Conservation (phyloP, 805 yeast species). For the Candida nemodendra region DNA sequence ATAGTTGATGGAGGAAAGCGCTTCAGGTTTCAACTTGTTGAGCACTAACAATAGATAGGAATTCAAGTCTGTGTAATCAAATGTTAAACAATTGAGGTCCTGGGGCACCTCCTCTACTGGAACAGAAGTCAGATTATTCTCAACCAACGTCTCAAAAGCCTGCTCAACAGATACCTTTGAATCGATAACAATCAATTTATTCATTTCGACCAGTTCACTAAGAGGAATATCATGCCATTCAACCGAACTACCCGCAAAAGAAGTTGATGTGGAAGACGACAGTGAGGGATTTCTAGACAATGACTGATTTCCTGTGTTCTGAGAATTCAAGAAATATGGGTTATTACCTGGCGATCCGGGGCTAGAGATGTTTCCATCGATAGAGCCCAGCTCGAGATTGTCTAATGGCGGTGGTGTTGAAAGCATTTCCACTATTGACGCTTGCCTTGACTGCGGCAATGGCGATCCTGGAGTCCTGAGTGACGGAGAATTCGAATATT, state of each 20-base stretch:
- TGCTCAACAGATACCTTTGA: conserved; percentile 74
- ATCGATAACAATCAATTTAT: conserved; percentile 69
- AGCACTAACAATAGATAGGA: conserved; percentile 81
- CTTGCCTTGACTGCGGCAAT: conserved; percentile 43
- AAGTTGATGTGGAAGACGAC: conserved; percentile 32
- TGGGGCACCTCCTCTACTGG: conserved; percentile 65
- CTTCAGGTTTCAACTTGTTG: conserved; percentile 55
- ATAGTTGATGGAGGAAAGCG: conserved; percentile 34
- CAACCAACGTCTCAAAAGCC: conserved; percentile 77
- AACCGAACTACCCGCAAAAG: conserved; percentile 28
- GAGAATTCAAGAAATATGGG: conserved; percentile 6
- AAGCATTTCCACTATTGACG: conserved; percentile 72
- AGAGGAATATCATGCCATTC: conserved; percentile 78
- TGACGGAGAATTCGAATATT: conserved; percentile 36
- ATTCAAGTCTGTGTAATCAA: conserved; percentile 89
- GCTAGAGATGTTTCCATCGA: conserved; percentile 11
- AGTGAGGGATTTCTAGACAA: conserved; percentile 39
- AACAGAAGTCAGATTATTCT: conserved; percentile 76
- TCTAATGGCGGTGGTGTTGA: conserved; percentile 74
- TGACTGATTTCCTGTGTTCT: conserved; percentile 5
- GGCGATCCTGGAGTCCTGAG: conserved; percentile 38
- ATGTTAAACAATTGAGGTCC: conserved; percentile 73
- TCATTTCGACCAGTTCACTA: conserved; percentile 72
- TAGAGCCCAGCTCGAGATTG: conserved; percentile 14
- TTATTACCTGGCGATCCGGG: conserved; percentile 18